These are phyloP conservation scores for Fusarium avenaceum DNA, from an alignment of 2,329 filamentous ascomycete genomes.

Conservation along the genomic window DNA sequence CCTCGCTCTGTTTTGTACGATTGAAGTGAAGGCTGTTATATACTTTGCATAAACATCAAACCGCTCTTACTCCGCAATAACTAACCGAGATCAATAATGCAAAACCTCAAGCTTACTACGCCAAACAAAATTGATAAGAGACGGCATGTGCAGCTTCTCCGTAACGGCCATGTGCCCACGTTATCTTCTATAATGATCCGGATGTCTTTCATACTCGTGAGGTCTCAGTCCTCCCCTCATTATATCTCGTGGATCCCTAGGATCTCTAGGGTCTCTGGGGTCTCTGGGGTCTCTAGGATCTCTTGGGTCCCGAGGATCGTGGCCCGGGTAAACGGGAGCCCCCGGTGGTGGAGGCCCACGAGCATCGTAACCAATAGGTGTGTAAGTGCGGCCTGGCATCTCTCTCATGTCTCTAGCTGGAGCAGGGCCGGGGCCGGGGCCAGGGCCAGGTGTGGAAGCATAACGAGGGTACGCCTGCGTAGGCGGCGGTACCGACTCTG, in stretches of 20 bases:
- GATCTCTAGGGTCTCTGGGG: constrained; percentile 54
- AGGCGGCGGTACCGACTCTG: constrained; percentile 58
- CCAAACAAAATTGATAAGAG: constrained; percentile 4
- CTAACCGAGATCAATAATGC: background rate
- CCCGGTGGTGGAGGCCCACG: constrained; percentile 57
- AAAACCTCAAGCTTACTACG: background rate
- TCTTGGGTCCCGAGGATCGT: constrained; percentile 49
- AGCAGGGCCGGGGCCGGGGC: constrained; percentile 55
- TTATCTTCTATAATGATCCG: constrained; percentile 62
- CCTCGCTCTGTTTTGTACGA: background rate
- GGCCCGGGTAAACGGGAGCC: constrained; percentile 52
- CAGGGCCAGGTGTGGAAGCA: constrained; percentile 58
- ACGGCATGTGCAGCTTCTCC: constrained; percentile 8
- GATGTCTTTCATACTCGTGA: constrained; percentile 61
- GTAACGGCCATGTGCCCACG: background rate
- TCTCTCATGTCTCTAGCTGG: constrained; percentile 59
- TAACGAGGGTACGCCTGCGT: constrained; percentile 61
- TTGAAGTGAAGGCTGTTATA: background rate
- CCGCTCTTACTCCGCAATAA: background rate
- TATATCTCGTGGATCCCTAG: constrained; percentile 52
- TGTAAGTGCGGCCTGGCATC: constrained; percentile 61
- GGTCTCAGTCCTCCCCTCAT: constrained; percentile 61
- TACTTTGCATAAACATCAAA: background rate
- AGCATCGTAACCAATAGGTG: constrained; percentile 60
- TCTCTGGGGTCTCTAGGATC: constrained; percentile 35